phyloP scores from a whole-genome alignment of 805 yeast species.

The Alloascoidea hylecoeti region DNA sequence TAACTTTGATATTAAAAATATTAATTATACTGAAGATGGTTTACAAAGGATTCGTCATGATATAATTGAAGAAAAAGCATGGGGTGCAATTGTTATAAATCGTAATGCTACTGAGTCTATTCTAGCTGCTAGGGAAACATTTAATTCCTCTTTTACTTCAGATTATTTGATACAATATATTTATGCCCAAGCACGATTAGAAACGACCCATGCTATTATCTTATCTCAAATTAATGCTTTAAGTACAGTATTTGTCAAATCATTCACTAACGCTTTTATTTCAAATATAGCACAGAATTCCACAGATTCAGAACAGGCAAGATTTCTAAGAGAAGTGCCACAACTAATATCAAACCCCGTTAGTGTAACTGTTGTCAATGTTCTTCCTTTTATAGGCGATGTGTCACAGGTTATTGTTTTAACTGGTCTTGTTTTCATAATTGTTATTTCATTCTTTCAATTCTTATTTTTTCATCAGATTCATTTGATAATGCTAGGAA shows the following conservation, averaged over 20 bases:
- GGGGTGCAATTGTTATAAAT: slow-evolving; percentile 47
- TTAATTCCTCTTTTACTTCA: slow-evolving; percentile 15
- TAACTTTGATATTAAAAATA: slow-evolving; percentile 24
- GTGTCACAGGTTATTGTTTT: slow-evolving; percentile 54
- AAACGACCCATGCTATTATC: slow-evolving; percentile 28
- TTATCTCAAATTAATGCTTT: slow-evolving; percentile 26
- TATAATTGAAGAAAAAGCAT: slow-evolving; percentile 41
- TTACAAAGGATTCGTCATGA: slow-evolving; percentile 22
- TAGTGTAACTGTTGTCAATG: slow-evolving; percentile 24
- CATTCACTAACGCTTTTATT: slow-evolving; percentile 10
- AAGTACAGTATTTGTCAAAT: slow-evolving; percentile 15
- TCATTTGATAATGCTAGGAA: no score
- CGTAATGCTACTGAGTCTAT: slow-evolving; percentile 30
- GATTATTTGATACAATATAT: slow-evolving; percentile 22
- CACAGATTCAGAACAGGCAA: slow-evolving; percentile 12
- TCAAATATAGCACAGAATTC: slow-evolving; percentile 17
- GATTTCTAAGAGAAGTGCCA: slow-evolving; percentile 11
- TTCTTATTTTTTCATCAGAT: no score
- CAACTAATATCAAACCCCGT: slow-evolving; percentile 19
- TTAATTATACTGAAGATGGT: no score
- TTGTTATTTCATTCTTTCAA: slow-evolving; percentile 63
- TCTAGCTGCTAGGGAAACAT: slow-evolving; percentile 21
- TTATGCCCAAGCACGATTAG: slow-evolving; percentile 56
- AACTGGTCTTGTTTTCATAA: slow-evolving; percentile 60
- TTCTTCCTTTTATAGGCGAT: slow-evolving; percentile 31